Evolutionary conservation across 192 early-diverging fungal genomes (phyloP), one percentile per base, ranked within the genome.

Genomic region (Geranomyces michiganensis): DNA sequence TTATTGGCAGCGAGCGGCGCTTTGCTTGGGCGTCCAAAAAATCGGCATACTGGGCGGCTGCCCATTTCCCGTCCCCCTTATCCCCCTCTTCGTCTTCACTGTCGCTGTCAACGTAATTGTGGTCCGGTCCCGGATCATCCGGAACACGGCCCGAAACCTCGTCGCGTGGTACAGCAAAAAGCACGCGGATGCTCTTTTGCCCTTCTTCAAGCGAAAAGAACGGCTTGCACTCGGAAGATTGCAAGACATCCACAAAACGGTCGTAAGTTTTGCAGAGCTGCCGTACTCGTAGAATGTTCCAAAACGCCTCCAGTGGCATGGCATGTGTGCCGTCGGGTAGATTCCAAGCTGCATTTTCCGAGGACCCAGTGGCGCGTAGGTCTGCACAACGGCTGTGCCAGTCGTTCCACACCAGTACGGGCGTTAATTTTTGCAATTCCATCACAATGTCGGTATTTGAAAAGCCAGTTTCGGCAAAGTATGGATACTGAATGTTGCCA

Each of bases 381-480:
- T 24, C 61, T 15, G 56, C 58, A 43, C 22, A 17, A 6, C 1
- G 27, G 59, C 30, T 30, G 53, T 72, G 41, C 31, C 41, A 59
- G 8, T 68, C 67, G 36, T 75, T 70, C 51, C 71, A 78, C 3
- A 75, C 48, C 41, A 72, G 31, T 1, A 17, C 12, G 33, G 49
- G 49, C 19, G 71, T 30, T 2, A 33, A 22, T n/a, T 41, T 14
- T 21, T 30, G 17, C 27, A 75, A n/a, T 69, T 78, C 79, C 14
- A 4, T 26, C 31, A 74, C 9, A 32, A 80, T 74, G 46, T 71
- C 62, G 5, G 45, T 22, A 19, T 12, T 13, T 65, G 75, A 30
- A 32, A 77, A 80, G n/a, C 56, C 62, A 15, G 66, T 47, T 65
- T 80, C 79, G 10, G 43, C 41, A 56, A 73, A 80, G 58, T 74